Evolutionary conservation across 2,329 filamentous ascomycete genomes (phyloP).

Genomic region (Diplodia sapinea): DNA sequence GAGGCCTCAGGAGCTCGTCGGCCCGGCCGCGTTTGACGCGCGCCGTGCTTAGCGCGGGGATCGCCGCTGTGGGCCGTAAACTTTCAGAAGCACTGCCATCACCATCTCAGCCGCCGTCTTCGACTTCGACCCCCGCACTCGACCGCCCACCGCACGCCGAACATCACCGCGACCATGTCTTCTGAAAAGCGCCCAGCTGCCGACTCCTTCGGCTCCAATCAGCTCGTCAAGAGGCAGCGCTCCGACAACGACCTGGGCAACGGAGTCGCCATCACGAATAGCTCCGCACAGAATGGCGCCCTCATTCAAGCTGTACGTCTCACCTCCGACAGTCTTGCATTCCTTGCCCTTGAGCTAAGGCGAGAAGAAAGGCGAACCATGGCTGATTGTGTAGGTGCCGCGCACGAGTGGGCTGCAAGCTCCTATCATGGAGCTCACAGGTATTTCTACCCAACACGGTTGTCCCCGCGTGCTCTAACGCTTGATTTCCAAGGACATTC

Average conservation of each 20-base stretch:
- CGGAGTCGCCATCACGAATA: conserved; percentile 63
- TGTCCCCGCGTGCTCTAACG: conserved; percentile 10
- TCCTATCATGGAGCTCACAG: conserved; percentile 91
- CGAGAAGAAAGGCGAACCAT: conserved; percentile 32
- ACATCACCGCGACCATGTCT: conserved; percentile 66
- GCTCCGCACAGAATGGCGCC: conserved; percentile 63
- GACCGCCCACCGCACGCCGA: neutral
- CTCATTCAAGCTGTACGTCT: conserved; percentile 69
- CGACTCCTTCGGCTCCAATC: conserved; percentile 76
- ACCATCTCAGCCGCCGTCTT: conserved; percentile 1
- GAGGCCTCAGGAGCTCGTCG: conserved; percentile 21
- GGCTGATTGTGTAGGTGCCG: conserved; percentile 64
- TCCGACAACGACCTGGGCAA: conserved; percentile 62
- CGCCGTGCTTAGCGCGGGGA: conserved; percentile 19
- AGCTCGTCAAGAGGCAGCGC: conserved; percentile 90
- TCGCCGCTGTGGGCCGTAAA: conserved; percentile 28
- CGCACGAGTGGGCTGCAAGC: conserved; percentile 84
- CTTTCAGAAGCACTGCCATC: conserved; percentile 24
- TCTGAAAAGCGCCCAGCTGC: conserved; percentile 91
- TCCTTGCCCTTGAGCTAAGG: conserved; percentile 36
- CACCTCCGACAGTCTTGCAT: neutral
- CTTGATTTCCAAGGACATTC: conserved; percentile 58
- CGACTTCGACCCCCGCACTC: conserved; percentile 19
- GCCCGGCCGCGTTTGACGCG: conserved; percentile 16
- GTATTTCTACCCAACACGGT: conserved; percentile 51